Evolutionary conservation across 305 asterid species (phyloP).

Genomic region (Lippia alba): DNA sequence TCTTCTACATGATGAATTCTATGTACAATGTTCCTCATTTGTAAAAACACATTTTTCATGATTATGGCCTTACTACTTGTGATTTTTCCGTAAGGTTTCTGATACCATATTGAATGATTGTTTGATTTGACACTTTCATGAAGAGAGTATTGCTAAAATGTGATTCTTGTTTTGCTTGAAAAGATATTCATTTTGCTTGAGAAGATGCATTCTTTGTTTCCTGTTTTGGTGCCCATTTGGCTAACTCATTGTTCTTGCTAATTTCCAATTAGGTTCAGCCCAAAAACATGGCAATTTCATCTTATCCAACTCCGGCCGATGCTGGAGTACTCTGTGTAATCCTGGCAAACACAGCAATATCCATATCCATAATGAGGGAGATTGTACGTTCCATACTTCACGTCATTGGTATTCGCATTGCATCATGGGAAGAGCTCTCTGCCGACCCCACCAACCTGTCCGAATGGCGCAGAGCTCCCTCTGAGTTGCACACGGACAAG

Average conservation of each 20-base stretch:
- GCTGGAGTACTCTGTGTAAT: constrained; percentile 87
- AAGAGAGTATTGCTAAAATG: no score
- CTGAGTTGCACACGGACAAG: constrained; percentile 77
- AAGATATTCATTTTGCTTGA: no score
- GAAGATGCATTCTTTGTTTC: no score
- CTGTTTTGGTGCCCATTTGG: not conserved
- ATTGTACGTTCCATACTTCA: constrained; percentile 73
- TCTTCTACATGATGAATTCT: not conserved
- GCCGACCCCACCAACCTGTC: constrained; percentile 52
- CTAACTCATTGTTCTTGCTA: not conserved
- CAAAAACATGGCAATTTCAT: constrained; percentile 71
- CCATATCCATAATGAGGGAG: constrained; percentile 81
- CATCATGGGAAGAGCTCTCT: constrained; percentile 75
- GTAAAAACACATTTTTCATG: not conserved
- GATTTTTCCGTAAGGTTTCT: not conserved
- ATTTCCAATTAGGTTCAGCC: constrained; percentile 7
- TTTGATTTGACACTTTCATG: no score
- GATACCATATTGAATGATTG: not conserved
- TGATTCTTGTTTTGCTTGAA: no score
- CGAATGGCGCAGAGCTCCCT: constrained; percentile 51
- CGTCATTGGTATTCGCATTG: constrained; percentile 68
- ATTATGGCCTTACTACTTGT: not conserved
- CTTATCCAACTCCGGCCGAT: constrained; percentile 83
- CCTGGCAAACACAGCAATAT: constrained; percentile 84
- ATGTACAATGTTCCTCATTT: not conserved